A percentile compares a stretch with the other conserved stretches of the same genome.
These are phyloP conservation scores for Ophiocordyceps robertsii DNA, from an alignment of 2,329 filamentous ascomycete species.

Conservation along the genomic window DNA sequence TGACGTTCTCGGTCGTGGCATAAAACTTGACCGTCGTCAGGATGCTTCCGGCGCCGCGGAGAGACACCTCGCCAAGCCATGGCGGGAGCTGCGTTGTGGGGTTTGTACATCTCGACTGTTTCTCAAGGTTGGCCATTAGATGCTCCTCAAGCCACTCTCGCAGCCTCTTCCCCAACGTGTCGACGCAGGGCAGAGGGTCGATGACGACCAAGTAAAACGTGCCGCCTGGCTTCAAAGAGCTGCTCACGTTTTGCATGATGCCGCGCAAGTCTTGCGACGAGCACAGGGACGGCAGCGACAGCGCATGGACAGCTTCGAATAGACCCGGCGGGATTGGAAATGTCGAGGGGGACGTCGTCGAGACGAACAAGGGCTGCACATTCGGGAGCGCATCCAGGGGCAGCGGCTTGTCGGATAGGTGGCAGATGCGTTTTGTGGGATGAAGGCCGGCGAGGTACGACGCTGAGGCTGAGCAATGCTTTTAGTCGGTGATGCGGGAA, in stretches of 20 bases:
- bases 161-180: slow-evolving; percentile 42
- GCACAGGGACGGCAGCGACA: slow-evolving; percentile 43
- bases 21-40: slow-evolving; percentile 34
- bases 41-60: slow-evolving; percentile 33
- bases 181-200: slow-evolving; percentile 44
- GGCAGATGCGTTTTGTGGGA: slow-evolving; percentile 25
- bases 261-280: slow-evolving; percentile 41
- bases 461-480: slow-evolving; percentile 25
- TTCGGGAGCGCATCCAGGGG: slow-evolving; percentile 23
- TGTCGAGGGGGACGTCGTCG: slow-evolving; percentile 20
- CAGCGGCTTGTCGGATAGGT: slow-evolving; percentile 30
- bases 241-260: slow-evolving; percentile 42
- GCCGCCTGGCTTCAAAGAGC: slow-evolving; percentile 40
- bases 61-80: slow-evolving; percentile 43
- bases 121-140: slow-evolving; percentile 44
- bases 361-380: slow-evolving; percentile 23
- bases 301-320: slow-evolving; percentile 37
- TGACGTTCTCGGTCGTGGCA: slow-evolving; percentile 23
- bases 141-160: slow-evolving; percentile 49
- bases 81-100: slow-evolving; percentile 44
- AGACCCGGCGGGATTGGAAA: slow-evolving; percentile 25
- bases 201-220: slow-evolving; percentile 46
- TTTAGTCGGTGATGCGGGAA: neutral
- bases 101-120: slow-evolving; percentile 42
- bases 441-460: slow-evolving; percentile 35